Evolutionary conservation across 2,329 filamentous ascomycete genomes (phyloP).

Genomic region (Teratosphaeria destructans): DNA sequence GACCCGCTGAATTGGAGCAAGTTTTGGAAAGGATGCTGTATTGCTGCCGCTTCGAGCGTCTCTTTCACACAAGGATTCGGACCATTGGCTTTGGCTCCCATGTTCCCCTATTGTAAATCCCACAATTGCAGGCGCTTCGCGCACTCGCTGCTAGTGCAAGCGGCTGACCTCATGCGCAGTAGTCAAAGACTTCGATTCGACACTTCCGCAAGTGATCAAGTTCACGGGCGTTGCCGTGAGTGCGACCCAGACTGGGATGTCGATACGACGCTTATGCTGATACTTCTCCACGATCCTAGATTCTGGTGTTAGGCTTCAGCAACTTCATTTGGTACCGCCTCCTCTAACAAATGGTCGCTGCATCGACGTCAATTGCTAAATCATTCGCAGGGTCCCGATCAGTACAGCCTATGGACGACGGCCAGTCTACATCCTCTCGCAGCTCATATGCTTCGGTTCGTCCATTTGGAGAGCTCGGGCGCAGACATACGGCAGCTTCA

Average conservation of each 20-base stretch:
- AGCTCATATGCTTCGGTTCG: constrained; percentile 42
- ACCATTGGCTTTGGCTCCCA: constrained; percentile 45
- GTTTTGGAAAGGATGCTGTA: constrained; percentile 40
- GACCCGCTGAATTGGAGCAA: constrained; percentile 41
- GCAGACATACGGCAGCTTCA: constrained; percentile 49
- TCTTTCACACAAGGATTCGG: constrained; percentile 47
- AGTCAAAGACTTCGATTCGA: constrained; percentile 43
- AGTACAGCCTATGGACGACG: constrained; percentile 46
- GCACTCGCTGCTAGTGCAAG: neutral
- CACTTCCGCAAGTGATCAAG: constrained; percentile 32
- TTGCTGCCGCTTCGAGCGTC: constrained; percentile 35
- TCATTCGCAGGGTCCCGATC: constrained; percentile 40
- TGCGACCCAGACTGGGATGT: neutral
- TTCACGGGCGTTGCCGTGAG: constrained; percentile 37
- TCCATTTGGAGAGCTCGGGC: constrained; percentile 50
- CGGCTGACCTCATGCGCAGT: constrained; percentile 21
- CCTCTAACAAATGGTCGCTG: neutral
- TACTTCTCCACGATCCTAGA: constrained; percentile 24
- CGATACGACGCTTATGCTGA: neutral
- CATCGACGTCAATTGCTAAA: neutral
- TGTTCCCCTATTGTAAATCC: constrained; percentile 38
- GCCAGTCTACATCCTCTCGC: constrained; percentile 43
- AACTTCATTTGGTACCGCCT: constrained; percentile 46
- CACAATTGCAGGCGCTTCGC: constrained; percentile 13
- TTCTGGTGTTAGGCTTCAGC: constrained; percentile 48